These are phyloP conservation scores for Leccinum subgranulosum DNA, from an alignment of 768 basidiomycete species.

Conservation along the genomic window DNA sequence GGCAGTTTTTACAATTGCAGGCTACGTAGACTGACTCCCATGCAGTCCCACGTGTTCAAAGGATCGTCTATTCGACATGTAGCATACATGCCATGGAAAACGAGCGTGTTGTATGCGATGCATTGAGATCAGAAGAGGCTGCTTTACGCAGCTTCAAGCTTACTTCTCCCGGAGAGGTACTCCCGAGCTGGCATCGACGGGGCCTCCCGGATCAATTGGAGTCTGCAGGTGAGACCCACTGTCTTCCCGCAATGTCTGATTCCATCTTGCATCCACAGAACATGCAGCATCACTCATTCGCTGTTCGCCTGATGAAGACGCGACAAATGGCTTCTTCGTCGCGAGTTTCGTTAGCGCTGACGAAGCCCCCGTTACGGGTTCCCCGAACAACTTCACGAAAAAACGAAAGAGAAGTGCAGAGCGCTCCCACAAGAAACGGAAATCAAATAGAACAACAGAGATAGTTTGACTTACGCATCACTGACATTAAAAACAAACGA, in stretches of 20 bases:
- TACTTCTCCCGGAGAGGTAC: slow-evolving; percentile 60
- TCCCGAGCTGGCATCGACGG: slow-evolving; percentile 82
- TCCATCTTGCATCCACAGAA: slow-evolving; percentile 31
- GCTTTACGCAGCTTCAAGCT: slow-evolving; percentile 56
- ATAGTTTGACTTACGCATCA: neutral
- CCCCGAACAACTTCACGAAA: slow-evolving; percentile 6
- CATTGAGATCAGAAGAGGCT: slow-evolving; percentile 72
- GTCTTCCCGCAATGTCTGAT: neutral
- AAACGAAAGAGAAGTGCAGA: slow-evolving; percentile 28
- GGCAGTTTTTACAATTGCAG: slow-evolving; percentile 19
- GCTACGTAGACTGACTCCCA: slow-evolving; percentile 7
- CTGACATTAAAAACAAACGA: neutral
- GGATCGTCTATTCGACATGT: slow-evolving; percentile 98
- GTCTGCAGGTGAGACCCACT: neutral
- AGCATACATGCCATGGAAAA: slow-evolving; percentile 90
- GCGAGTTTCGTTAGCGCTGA: slow-evolving; percentile 67
- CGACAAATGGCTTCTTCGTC: slow-evolving; percentile 97
- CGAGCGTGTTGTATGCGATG: slow-evolving; percentile 81
- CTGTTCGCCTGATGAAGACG: slow-evolving; percentile 78
- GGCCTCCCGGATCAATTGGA: slow-evolving; percentile 68
- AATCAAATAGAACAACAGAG: slow-evolving; percentile 12
- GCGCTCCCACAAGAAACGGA: slow-evolving; percentile 19
- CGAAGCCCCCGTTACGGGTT: neutral
- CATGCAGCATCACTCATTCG: slow-evolving; percentile 63
- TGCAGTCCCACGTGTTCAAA: slow-evolving; percentile 69